Conservation (phyloP, 768 basidiomycete species). For the Boletus eberwhitei region DNA sequence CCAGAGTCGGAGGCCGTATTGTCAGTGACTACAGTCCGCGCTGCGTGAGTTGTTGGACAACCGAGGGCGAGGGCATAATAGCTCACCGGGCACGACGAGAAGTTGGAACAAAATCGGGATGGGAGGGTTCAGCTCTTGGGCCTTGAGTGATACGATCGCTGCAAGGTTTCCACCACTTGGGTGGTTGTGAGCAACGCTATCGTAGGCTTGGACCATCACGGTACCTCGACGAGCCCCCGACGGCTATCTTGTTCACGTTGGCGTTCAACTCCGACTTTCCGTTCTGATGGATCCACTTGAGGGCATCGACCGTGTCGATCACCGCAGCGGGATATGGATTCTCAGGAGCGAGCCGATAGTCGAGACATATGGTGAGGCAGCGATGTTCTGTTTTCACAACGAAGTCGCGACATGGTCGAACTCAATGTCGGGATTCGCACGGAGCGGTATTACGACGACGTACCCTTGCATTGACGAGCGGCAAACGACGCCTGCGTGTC, state of each 20-base stretch:
- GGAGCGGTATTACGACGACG: not conserved
- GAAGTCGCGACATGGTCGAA: not conserved
- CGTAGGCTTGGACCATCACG: not conserved
- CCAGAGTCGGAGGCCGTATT: conserved; percentile 54
- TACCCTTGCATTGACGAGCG: conserved; percentile 25
- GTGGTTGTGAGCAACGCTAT: not conserved
- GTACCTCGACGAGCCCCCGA: conserved; percentile 71
- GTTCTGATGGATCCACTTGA: conserved; percentile 55
- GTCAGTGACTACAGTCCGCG: conserved; percentile 45
- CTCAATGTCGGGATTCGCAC: not conserved
- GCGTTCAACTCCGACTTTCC: conserved; percentile 46
- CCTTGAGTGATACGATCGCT: conserved; percentile 62
- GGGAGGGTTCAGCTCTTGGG: conserved; percentile 43
- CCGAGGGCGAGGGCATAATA: not conserved
- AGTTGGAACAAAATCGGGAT: conserved; percentile 63
- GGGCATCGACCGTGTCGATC: conserved; percentile 64
- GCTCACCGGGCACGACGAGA: conserved; percentile 56
- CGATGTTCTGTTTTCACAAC: conserved; percentile 42
- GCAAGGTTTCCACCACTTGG: conserved; percentile 69
- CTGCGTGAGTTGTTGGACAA: not conserved
- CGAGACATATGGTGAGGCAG: conserved; percentile 62
- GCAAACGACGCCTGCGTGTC: conserved; percentile 57
- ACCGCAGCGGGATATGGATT: conserved; percentile 68
- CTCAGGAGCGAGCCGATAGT: conserved; percentile 73
- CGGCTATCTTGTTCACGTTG: conserved; percentile 54